Evolutionary conservation across 1,139 yeast species (phyloP).

Genomic region (Scheffersomyces insectosa): DNA sequence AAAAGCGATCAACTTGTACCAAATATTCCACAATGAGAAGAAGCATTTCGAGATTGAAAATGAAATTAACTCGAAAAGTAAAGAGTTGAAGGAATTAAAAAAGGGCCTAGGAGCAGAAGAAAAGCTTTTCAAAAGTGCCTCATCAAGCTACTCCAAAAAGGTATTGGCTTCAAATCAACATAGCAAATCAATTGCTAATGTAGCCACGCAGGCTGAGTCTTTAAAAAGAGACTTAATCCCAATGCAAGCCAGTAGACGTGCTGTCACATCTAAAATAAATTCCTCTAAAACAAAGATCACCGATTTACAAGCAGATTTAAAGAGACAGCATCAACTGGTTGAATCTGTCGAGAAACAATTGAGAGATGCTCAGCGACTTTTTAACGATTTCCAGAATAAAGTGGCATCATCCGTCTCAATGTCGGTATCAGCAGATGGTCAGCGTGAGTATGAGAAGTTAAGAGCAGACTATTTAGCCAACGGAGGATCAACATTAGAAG

Average conservation of each 20-base stretch:
- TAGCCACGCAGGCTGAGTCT: slow-evolving; percentile 42
- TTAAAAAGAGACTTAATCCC: slow-evolving; percentile 57
- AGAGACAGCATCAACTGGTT: slow-evolving; percentile 50
- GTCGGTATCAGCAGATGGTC: slow-evolving; percentile 49
- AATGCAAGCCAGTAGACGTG: slow-evolving; percentile 52
- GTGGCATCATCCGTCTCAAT: slow-evolving; percentile 27
- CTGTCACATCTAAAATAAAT: slow-evolving; percentile 47
- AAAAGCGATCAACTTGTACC: slow-evolving; percentile 58
- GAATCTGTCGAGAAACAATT: slow-evolving; percentile 49
- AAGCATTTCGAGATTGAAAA: slow-evolving; percentile 36
- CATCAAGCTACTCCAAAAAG: slow-evolving; percentile 49
- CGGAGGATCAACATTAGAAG: slow-evolving; percentile 63
- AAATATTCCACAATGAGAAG: slow-evolving; percentile 64
- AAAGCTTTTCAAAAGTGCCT: slow-evolving; percentile 28
- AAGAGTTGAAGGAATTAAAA: slow-evolving; percentile 30
- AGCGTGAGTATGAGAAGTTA: slow-evolving; percentile 59
- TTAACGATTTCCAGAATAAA: slow-evolving; percentile 43
- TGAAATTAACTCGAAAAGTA: slow-evolving; percentile 24
- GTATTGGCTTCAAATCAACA: slow-evolving; percentile 43
- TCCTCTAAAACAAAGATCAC: slow-evolving; percentile 52
- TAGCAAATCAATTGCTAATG: slow-evolving; percentile 38
- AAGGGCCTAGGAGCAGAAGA: slow-evolving; percentile 23
- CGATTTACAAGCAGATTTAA: slow-evolving; percentile 54
- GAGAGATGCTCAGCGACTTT: slow-evolving; percentile 43
- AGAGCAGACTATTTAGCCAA: slow-evolving; percentile 56